Base-by-base conservation (phyloP, 2,329 filamentous ascomycete species). In the Paraphaeosphaeria minitans region DNA sequence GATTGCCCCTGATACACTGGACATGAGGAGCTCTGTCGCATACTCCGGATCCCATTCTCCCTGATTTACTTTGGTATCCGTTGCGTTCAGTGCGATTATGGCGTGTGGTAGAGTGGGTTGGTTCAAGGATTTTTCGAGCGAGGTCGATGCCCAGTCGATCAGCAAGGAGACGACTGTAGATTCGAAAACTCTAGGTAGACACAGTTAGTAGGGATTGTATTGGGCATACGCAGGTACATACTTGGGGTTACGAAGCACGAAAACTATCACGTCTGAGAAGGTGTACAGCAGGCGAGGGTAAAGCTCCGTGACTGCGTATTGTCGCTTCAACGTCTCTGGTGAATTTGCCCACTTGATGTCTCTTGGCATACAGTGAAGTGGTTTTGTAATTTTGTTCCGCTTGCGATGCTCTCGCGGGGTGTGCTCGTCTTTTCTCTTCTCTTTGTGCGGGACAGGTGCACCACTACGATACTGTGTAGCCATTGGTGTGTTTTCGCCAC, bases 31-130 rank as follows among this genome's bases (percentile, higher is more conserved):
- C 21, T 16, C 60, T 1, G 81, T 83, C 6, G 79, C 76, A n/a
- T 57, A 65, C 6, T 77, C 62, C 4, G 75, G 61, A 58, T 82
- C 76, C 82, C 82, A 84, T 47, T 78, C 73, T 13, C 70, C 62
- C n/a, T 71, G 69, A 35, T 79, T 70, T 3, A 80, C 71, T 33
- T 71, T 71, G 39, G 69, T 66, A 4, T 82, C 77, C 0, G 77
- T 74, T 1, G 77, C 79, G 64, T 84, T 84, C 41, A 85, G 72
- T 0, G 80, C 82, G 47, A 86, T 81, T 55, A 86, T 78, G 6
- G 81, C 83, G 63, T 84, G 82, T 3, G 84, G 83, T 3, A 85
- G 75, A 1, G 81, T 78, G 0, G 83, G 83, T 60, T 85, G 83
- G 58, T 85, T 85, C 45, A 81, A 77, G 0, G 83, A 83, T 58